Percentiles rank a stretch among this genome's conserved stretches.
Evolutionary conservation across 257 asterid species (phyloP).

Genomic region (Solanum appendiculatum): DNA sequence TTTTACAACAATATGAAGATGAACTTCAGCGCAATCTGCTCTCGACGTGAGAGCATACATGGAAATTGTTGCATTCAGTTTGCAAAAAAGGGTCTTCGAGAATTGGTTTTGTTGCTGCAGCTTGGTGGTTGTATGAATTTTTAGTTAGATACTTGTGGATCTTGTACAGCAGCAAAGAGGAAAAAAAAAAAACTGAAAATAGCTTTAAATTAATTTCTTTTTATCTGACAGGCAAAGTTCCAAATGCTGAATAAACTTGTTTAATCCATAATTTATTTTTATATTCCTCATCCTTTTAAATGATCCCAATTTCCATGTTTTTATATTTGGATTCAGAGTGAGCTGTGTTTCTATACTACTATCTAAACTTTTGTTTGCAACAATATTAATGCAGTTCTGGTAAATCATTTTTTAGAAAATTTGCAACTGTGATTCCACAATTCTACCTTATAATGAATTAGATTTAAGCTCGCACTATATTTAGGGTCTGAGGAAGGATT

Average conservation of each 20-base stretch:
- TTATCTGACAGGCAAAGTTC: background rate
- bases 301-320: background rate
- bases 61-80: background rate
- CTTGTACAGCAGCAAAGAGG: constrained; percentile 34
- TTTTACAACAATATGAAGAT: background rate
- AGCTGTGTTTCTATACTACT: background rate
- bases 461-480: too few relatives aligned
- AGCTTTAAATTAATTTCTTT: background rate
- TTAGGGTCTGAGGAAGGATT: background rate
- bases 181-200: background rate
- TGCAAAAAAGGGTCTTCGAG: background rate
- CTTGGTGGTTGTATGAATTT: constrained; percentile 1
- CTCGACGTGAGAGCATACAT: background rate
- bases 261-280: background rate
- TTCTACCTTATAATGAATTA: background rate
- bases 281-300: background rate
- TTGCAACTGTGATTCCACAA: background rate
- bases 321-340: background rate
- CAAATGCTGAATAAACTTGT: background rate
- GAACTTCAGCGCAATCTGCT: background rate
- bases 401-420: background rate
- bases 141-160: constrained; percentile 16
- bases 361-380: background rate
- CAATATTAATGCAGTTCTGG: background rate
- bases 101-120: background rate